Base-by-base conservation (phyloP, 176 grass and related monocot species). In the Zea luxurians region DNA sequence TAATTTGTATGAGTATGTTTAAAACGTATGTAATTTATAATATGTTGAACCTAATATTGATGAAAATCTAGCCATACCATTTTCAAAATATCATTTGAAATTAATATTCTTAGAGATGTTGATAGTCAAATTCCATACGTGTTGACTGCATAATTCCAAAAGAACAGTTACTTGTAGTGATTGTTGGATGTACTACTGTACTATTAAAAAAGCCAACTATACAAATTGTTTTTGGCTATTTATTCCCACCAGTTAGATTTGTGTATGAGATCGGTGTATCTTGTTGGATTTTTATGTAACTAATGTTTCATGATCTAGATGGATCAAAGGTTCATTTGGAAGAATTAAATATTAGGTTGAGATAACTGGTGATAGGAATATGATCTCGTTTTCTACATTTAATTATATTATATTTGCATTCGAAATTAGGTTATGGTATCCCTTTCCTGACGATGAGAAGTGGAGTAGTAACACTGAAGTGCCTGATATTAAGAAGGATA, bases 301-400 rank as follows among this genome's bases (percentile, higher is more conserved):
- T 6, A 16, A 5, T 52, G 15, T 52, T 52, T 4, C 49, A 52
- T 52, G 13, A 1, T 4, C 49, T 52, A 52, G 4, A 16, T 52
- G 49, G 48, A 12, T 49, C 12, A 49, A 48, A 48, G 11, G 11
- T 48, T 48, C 11, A 48, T 12, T 48, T 48, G 47, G 11, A 3
- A 11, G 48, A 13, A 15, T 5, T 50, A 13, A 50, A 77, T 48
- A 82, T 71, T 64, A 60, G 66, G 54, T 64, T 52, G 8, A 36
- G 12, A 36, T 27, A 49, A 4, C 60, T 21, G 40, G 38, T 10
- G 2, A 13, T 1, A 7, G 2, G 6, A 7, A 55, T 16, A 21
- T 2, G n/a, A 7, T 45, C 40, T 46, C 20, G 16, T 13, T 63
- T 34, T 45, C 6, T 9, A 21, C 1, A 35, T 17, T 48, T 36